phyloP scores from a whole-genome alignment of 495 filamentous ascomycete species.

The Penicillium taxi region DNA sequence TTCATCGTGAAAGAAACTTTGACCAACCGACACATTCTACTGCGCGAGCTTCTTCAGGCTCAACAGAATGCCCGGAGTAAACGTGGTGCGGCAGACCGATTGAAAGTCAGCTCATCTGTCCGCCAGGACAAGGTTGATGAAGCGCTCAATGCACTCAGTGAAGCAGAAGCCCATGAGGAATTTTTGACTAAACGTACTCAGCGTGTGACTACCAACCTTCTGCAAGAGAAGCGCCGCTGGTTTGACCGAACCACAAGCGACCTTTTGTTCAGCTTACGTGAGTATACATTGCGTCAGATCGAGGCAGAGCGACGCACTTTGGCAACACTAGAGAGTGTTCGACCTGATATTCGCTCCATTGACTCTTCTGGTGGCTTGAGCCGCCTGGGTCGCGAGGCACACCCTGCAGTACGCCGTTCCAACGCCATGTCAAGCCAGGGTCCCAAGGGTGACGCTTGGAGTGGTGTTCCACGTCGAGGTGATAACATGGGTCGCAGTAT shows the following conservation, averaged over 20 bases:
- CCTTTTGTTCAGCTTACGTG: conserved; percentile 69
- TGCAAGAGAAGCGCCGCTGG: conserved; percentile 86
- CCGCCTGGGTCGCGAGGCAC: conserved; percentile 78
- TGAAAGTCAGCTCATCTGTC: conserved; percentile 76
- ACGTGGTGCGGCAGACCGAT: conserved; percentile 73
- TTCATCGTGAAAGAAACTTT: conserved; percentile 99
- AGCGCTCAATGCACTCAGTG: conserved; percentile 79
- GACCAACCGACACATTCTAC: conserved; percentile 97
- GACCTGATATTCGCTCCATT: conserved; percentile 88
- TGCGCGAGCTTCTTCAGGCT: conserved; percentile 84
- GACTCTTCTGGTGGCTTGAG: conserved; percentile 84
- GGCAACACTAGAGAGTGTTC: conserved; percentile 82
- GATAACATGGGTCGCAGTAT: conserved; percentile 71
- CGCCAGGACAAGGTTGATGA: conserved; percentile 93
- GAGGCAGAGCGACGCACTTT: conserved; percentile 90
- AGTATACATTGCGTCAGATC: conserved; percentile 91
- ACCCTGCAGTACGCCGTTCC: conserved; percentile 64
- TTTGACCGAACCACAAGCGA: conserved; percentile 79
- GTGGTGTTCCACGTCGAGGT: conserved; percentile 75
- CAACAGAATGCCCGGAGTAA: conserved; percentile 73
- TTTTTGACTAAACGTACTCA: conserved; percentile 76
- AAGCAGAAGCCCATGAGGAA: conserved; percentile 69
- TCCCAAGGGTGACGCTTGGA: conserved; percentile 94
- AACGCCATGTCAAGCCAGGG: conserved; percentile 83
- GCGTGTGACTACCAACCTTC: conserved; percentile 78